Evolutionary conservation across 2,329 filamentous ascomycete genomes (phyloP).

Genomic region (Grosmannia clavigera): DNA sequence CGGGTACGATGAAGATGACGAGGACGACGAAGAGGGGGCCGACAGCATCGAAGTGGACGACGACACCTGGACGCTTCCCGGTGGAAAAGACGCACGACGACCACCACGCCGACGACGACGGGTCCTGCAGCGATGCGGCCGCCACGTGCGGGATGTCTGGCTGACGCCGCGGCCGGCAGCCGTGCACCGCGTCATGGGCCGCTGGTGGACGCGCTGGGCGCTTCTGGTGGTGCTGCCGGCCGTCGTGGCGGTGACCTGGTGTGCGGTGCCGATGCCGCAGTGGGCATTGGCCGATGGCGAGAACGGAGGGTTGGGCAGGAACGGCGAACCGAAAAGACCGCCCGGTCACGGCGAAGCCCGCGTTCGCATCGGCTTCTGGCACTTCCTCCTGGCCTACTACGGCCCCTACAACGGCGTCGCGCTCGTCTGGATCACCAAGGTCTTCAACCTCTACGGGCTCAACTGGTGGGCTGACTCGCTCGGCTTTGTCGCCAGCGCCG

Average conservation of each 20-base stretch:
- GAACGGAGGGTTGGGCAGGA: constrained; percentile 16
- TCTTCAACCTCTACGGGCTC: constrained; percentile 58
- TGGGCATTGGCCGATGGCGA: constrained; percentile 37
- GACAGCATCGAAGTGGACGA: constrained; percentile 13
- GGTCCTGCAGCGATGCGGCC: constrained; percentile 13
- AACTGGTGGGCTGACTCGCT: constrained; percentile 59
- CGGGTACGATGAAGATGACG: constrained; percentile 3
- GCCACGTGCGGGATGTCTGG: constrained; percentile 40
- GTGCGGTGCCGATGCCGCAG: constrained; percentile 52
- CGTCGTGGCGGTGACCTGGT: constrained; percentile 48
- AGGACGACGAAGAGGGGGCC: constrained; percentile 20
- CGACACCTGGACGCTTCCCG: constrained; percentile 7
- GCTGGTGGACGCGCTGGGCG: constrained; percentile 52
- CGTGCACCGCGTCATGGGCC: constrained; percentile 45
- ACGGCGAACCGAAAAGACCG: constrained; percentile 23
- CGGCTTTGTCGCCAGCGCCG: constrained; percentile 52
- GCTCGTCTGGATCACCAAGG: constrained; percentile 58
- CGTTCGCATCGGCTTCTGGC: constrained; percentile 59
- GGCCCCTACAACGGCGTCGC: constrained; percentile 56
- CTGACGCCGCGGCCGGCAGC: constrained; percentile 46
- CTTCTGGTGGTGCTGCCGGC: constrained; percentile 50
- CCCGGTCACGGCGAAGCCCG: constrained; percentile 48
- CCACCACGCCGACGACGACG: background rate
- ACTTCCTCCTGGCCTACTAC: constrained; percentile 59
- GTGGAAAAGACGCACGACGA: background rate